Evolutionary conservation across 495 filamentous ascomycete species (phyloP).

Genomic region (Penicillium ucsense): DNA sequence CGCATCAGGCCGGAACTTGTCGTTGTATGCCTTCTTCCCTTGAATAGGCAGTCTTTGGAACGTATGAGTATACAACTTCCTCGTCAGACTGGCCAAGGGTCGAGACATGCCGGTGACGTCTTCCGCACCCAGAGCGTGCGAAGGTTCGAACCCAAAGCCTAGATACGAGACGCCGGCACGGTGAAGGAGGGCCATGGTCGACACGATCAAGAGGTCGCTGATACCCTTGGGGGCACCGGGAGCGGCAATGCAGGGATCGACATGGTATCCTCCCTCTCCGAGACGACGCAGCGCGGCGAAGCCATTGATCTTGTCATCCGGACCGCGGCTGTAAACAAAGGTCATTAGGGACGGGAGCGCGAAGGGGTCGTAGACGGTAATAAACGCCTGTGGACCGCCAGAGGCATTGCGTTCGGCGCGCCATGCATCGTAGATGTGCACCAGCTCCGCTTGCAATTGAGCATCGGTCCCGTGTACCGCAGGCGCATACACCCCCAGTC

Average conservation of each 20-base stretch:
- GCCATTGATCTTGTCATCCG: conserved; percentile 22
- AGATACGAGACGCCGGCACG: conserved; percentile 24
- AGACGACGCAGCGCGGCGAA: conserved; percentile 32
- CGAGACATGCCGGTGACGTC: conserved; percentile 23
- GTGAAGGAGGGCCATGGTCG: conserved; percentile 28
- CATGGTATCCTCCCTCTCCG: conserved; percentile 29
- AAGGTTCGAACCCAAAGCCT: conserved; percentile 32
- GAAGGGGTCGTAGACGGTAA: conserved; percentile 37
- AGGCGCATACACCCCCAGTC: conserved; percentile 27
- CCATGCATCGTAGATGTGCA: conserved; percentile 32
- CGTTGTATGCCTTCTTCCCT: conserved; percentile 36
- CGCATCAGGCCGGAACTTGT: conserved; percentile 31
- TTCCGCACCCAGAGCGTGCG: conserved; percentile 10
- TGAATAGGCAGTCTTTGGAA: conserved; percentile 24
- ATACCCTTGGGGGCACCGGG: conserved; percentile 28
- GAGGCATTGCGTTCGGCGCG: conserved; percentile 22
- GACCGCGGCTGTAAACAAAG: conserved; percentile 29
- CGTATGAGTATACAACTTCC: conserved; percentile 18
- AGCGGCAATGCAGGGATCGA: conserved; percentile 34
- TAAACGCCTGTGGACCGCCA: conserved; percentile 25
- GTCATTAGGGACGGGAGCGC: conserved; percentile 31
- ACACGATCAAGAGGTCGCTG: conserved; percentile 28
- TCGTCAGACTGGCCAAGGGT: conserved; percentile 15
- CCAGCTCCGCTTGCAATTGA: conserved; percentile 21
- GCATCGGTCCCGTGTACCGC: conserved; percentile 15